Percentiles rank a stretch among this genome's conserved stretches.
phyloP scores from a whole-genome alignment of 2,329 filamentous ascomycete species.

The Colletotrichum liaoningense region DNA sequence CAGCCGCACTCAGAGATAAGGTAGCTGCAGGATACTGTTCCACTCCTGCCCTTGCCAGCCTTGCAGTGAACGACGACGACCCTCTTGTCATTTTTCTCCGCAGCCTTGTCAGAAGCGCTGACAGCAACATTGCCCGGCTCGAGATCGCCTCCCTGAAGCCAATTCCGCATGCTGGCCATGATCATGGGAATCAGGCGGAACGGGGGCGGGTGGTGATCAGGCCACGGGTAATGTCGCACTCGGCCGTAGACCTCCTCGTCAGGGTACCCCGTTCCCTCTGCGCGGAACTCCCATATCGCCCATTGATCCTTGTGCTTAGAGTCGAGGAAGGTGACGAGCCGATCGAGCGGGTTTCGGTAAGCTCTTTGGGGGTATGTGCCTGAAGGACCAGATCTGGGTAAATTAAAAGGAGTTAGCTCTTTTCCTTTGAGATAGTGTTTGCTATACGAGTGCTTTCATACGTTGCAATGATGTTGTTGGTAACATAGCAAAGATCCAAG shows the following conservation, averaged over 20 bases:
- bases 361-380: constrained; percentile 90
- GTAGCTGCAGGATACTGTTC: constrained; percentile 88
- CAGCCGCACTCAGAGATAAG: constrained; percentile 86
- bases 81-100: constrained; percentile 53
- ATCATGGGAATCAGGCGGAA: constrained; percentile 90
- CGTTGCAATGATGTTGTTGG: constrained; percentile 78
- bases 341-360: constrained; percentile 92
- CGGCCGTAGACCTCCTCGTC: constrained; percentile 88
- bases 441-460: constrained; percentile 46
- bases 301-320: constrained; percentile 84
- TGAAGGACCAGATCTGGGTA: constrained; percentile 84
- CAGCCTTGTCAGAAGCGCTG: constrained; percentile 34
- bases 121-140: constrained; percentile 29
- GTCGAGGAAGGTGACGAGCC: constrained; percentile 89
- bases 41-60: constrained; percentile 93
- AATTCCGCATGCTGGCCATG: constrained; percentile 92
- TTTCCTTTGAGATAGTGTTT: constrained; percentile 45
- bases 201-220: constrained; percentile 93
- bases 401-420: not conserved
- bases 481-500: constrained; percentile 96
- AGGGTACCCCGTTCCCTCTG: constrained; percentile 95
- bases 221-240: constrained; percentile 91
- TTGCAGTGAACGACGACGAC: constrained; percentile 97
- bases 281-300: constrained; percentile 98
- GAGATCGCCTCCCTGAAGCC: constrained; percentile 70